A percentile compares a stretch with the other conserved stretches of the same genome.
Evolutionary conservation across 2,329 filamentous ascomycete genomes (phyloP).

Genomic region (Mycosphaerella sp.): DNA sequence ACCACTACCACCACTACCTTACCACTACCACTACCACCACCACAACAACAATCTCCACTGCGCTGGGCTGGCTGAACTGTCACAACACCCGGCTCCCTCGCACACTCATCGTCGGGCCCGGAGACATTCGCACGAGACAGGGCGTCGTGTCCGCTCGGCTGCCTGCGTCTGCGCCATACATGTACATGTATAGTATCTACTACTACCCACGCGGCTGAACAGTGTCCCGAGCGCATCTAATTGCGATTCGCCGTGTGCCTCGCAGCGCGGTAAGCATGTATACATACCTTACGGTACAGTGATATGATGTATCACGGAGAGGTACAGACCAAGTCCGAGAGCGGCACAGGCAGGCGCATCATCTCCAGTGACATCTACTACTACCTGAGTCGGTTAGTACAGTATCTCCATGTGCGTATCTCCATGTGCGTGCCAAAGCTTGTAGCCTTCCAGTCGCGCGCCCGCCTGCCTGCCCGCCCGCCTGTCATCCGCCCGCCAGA

Average conservation of each 20-base stretch:
- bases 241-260: conserved; percentile 1
- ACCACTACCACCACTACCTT: too few relatives aligned
- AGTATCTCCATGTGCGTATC: not conserved
- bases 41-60: conserved; percentile 4
- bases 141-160: not conserved
- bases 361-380: too few relatives aligned
- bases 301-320: not conserved
- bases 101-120: not conserved
- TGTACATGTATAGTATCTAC: too few relatives aligned
- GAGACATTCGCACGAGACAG: not conserved
- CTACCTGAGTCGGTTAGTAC: not conserved
- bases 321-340: not conserved
- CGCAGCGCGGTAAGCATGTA: not conserved
- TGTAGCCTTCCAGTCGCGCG: too few relatives aligned
- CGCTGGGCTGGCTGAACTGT: conserved; percentile 6
- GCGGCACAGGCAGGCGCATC: not conserved
- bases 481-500: conserved; percentile 7
- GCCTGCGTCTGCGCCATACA: not conserved
- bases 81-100: not conserved
- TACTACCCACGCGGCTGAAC: not conserved
- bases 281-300: too few relatives aligned
- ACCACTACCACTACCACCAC: too few relatives aligned
- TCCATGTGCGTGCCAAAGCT: conserved; percentile 17
- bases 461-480: too few relatives aligned
- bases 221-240: not conserved